Conservation (phyloP, 495 filamentous ascomycete species). For the Trichocladium antarcticum region DNA sequence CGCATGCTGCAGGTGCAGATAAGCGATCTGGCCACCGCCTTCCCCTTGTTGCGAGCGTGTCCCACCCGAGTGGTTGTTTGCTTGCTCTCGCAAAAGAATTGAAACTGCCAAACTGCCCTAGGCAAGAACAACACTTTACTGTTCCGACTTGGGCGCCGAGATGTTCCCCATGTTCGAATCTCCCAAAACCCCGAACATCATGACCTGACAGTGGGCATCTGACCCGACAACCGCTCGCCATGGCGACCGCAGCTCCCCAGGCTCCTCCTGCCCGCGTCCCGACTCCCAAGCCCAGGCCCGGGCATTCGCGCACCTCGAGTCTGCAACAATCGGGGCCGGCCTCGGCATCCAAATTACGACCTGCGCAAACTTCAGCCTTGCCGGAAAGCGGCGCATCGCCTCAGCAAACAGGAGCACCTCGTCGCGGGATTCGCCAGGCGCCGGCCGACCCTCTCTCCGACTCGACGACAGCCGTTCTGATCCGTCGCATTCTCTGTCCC, state of each 20-base stretch:
- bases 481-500: slow-evolving; percentile 42
- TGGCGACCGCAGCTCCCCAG: slow-evolving; percentile 21
- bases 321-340: slow-evolving; percentile 9
- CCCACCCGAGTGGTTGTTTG: not conserved
- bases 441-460: slow-evolving; percentile 39
- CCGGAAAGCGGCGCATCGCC: not conserved
- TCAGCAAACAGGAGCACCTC: slow-evolving; percentile 7
- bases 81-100: too few species aligned
- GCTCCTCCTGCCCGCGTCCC: slow-evolving; percentile 17
- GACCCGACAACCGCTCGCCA: slow-evolving; percentile 7
- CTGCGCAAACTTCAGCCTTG: not conserved
- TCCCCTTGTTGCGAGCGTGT: too few species aligned
- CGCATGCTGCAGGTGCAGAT: not conserved
- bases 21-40: not conserved
- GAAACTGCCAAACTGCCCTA: not conserved
- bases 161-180: too few species aligned
- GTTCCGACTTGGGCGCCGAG: not conserved
- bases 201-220: too few species aligned
- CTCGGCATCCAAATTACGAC: slow-evolving; percentile 1
- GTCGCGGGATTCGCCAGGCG: slow-evolving; percentile 22
- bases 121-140: slow-evolving; percentile 2
- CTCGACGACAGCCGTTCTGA: slow-evolving; percentile 39
- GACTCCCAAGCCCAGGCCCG: slow-evolving; percentile 14
- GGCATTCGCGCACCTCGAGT: slow-evolving; percentile 8
- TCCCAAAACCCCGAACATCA: too few species aligned